Conservation (phyloP, 352 stramenopile species). For the Phytopythium delawarense region DNA sequence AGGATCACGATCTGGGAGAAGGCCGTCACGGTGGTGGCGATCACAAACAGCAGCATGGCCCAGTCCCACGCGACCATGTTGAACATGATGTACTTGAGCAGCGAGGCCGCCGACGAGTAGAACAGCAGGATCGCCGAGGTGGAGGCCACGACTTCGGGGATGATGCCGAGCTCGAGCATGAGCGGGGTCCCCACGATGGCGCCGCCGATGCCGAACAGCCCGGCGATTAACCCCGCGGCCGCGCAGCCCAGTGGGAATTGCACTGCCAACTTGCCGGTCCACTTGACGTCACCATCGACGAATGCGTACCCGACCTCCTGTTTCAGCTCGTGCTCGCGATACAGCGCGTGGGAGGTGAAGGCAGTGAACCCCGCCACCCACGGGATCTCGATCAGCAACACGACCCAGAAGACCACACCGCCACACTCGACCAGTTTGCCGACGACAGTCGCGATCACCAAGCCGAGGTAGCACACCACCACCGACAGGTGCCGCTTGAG, state of each 20-base stretch:
- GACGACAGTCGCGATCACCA: constrained; percentile 25
- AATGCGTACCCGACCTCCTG: constrained; percentile 33
- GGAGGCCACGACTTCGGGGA: constrained; percentile 36
- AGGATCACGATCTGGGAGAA: constrained; percentile 44
- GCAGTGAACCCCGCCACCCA: constrained; percentile 48
- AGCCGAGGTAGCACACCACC: constrained; percentile 40
- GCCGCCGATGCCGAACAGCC: constrained; percentile 50
- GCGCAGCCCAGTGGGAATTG: constrained; percentile 35
- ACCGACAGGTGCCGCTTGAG: constrained; percentile 6
- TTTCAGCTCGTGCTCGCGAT: constrained; percentile 33
- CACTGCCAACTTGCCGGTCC: constrained; percentile 39
- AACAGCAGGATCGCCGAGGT: constrained; percentile 41
- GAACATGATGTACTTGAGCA: constrained; percentile 50
- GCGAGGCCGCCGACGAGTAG: constrained; percentile 48
- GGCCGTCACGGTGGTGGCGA: constrained; percentile 48
- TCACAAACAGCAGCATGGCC: constrained; percentile 26
- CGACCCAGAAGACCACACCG: constrained; percentile 40
- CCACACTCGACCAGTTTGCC: constrained; percentile 26
- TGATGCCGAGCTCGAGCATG: constrained; percentile 29
- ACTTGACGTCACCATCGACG: constrained; percentile 35
- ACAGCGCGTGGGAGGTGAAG: constrained; percentile 19
- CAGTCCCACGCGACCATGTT: constrained; percentile 56
- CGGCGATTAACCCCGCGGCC: constrained; percentile 40
- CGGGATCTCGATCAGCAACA: constrained; percentile 48
- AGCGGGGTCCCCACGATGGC: constrained; percentile 30